These are phyloP conservation scores for Protomyces gravidus DNA, from an alignment of 1,139 yeast genomes.

Conservation along the genomic window DNA sequence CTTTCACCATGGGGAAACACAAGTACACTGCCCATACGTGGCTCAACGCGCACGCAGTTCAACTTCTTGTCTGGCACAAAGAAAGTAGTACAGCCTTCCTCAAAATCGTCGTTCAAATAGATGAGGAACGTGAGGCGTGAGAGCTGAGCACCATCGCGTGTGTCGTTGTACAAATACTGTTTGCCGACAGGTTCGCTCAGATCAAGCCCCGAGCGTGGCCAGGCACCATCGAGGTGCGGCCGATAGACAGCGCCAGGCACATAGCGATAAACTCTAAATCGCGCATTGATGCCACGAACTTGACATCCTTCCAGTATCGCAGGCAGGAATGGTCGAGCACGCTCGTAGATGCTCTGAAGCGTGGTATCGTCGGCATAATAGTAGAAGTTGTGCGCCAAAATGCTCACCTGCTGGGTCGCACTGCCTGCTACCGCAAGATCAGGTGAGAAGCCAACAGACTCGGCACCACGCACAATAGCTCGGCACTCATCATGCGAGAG, in stretches of 20 bases:
- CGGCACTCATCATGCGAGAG: conserved; percentile 9
- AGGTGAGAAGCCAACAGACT: conserved; percentile 19
- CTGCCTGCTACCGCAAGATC: conserved; percentile 24
- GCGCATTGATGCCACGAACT: conserved; percentile 22
- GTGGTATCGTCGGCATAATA: conserved; percentile 17
- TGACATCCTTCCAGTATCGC: conserved; percentile 16
- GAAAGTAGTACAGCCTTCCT: conserved; percentile 24
- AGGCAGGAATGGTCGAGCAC: conserved; percentile 20
- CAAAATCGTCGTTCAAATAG: conserved; percentile 25
- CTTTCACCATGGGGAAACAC: conserved; percentile 28
- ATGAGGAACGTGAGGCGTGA: conserved; percentile 24
- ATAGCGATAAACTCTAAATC: conserved; percentile 24
- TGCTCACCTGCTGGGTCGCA: conserved; percentile 23
- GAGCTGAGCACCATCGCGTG: conserved; percentile 11
- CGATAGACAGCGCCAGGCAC: conserved; percentile 27
- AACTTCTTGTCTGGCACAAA: conserved; percentile 15
- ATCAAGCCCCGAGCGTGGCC: conserved; percentile 26
- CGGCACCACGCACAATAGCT: conserved; percentile 18
- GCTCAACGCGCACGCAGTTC: conserved; percentile 13
- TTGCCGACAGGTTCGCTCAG: conserved; percentile 12
- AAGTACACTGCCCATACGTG: conserved; percentile 24
- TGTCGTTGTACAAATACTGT: conserved; percentile 20
- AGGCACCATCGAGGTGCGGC: conserved; percentile 28
- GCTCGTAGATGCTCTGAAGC: neutral
- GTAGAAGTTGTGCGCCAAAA: conserved; percentile 27